phyloP scores from a whole-genome alignment of 2,329 filamentous ascomycete genomes.

The Ascochyta rabiei region DNA sequence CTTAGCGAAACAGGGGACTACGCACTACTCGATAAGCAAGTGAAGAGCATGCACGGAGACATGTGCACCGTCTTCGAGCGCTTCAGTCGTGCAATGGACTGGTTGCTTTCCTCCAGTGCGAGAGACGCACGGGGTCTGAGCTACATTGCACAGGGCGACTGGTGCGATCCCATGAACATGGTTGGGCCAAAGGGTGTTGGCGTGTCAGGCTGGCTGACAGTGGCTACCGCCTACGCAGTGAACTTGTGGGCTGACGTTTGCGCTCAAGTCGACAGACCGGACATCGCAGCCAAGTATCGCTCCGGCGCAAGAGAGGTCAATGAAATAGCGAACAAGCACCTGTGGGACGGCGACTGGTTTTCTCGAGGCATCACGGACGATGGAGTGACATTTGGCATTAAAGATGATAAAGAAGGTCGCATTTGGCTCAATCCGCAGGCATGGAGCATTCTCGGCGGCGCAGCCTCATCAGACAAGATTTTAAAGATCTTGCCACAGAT shows the following conservation, averaged over 20 bases:
- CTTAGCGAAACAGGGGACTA: constrained; percentile 63
- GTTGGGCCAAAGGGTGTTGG: constrained; percentile 64
- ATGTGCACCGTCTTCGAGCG: constrained; percentile 61
- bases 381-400: constrained; percentile 58
- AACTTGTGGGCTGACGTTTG: constrained; percentile 62
- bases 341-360: constrained; percentile 65
- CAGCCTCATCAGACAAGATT: constrained; percentile 53
- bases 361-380: constrained; percentile 64
- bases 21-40: constrained; percentile 53
- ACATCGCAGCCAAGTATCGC: constrained; percentile 55
- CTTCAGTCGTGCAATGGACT: constrained; percentile 64
- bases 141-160: constrained; percentile 65
- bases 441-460: constrained; percentile 62
- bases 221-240: constrained; percentile 61
- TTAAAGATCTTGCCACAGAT: constrained; percentile 56
- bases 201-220: constrained; percentile 64
- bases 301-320: constrained; percentile 56
- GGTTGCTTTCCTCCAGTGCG: constrained; percentile 53
- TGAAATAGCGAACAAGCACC: constrained; percentile 56
- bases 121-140: constrained; percentile 61
- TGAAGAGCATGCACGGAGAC: constrained; percentile 53
- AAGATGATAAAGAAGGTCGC: constrained; percentile 58
- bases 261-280: constrained; percentile 50
- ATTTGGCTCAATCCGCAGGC: constrained; percentile 66
- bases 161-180: constrained; percentile 69